Percentiles rank a stretch among this genome's conserved stretches.
phyloP scores from a whole-genome alignment of 441 rosid genomes.

The Pelargonium cotyledonis region DNA sequence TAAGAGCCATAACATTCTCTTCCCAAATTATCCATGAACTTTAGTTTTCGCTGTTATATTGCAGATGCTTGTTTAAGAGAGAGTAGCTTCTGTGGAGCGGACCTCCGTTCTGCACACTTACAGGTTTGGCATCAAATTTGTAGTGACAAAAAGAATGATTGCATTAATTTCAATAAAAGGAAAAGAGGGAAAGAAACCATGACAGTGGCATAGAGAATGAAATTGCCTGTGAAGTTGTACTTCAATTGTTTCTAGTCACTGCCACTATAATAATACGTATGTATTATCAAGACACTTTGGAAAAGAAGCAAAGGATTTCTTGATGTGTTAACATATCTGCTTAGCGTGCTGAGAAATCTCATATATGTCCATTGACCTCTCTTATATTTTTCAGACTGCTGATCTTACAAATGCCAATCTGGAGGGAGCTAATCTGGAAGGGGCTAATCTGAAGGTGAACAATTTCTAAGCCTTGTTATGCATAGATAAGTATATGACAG shows the following conservation, averaged over 20 bases:
- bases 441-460: conserved; percentile 84
- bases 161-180: neutral
- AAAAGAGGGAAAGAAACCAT: neutral
- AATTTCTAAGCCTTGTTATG: neutral
- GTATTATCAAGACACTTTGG: neutral
- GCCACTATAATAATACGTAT: neutral
- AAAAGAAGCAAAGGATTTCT: neutral
- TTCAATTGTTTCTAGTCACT: neutral
- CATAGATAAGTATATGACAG: neutral
- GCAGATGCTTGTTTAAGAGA: conserved; percentile 80
- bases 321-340: neutral
- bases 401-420: conserved; percentile 90
- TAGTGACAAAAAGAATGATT: neutral
- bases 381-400: conserved; percentile 44
- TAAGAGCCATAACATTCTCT: neutral
- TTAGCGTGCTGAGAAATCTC: neutral
- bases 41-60: conserved; percentile 16
- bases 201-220: neutral
- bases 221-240: neutral
- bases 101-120: conserved; percentile 80
- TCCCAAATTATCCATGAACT: conserved; percentile 9
- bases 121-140: conserved; percentile 43
- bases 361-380: neutral
- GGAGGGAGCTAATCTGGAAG: conserved; percentile 90
- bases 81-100: conserved; percentile 87